These are phyloP conservation scores for Diaporthe helianthi DNA, from an alignment of 2,329 filamentous ascomycete genomes.

Conservation along the genomic window DNA sequence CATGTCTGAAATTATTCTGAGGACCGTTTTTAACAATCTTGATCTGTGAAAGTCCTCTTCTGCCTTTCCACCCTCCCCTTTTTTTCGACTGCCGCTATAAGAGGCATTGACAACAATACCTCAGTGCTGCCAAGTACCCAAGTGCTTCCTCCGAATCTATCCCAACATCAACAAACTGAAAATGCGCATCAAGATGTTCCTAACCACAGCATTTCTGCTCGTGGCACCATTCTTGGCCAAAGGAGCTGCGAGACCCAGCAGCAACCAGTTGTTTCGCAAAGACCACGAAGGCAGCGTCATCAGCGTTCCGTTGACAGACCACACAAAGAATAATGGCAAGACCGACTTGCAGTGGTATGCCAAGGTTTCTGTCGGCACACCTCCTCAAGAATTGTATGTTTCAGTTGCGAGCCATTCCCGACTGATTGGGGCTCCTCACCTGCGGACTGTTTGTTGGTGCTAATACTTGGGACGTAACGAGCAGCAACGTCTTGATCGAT, in stretches of 20 bases:
- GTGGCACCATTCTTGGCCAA: background rate
- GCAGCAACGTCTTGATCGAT: constrained; percentile 32
- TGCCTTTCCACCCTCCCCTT: background rate
- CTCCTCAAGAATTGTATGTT: constrained; percentile 28
- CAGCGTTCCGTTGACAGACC: constrained; percentile 26
- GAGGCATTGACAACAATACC: no score
- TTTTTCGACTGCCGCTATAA: background rate
- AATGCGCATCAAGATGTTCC: background rate
- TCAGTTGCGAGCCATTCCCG: background rate
- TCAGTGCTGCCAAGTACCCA: background rate
- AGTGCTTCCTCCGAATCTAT: background rate
- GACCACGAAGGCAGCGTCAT: background rate
- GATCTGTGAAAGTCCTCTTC: background rate
- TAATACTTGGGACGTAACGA: no score
- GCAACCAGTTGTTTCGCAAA: background rate
- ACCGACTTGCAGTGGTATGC: constrained; percentile 34
- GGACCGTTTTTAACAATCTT: background rate
- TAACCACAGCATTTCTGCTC: background rate
- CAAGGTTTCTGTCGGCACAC: constrained; percentile 28
- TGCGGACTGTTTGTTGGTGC: no score
- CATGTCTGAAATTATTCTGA: background rate
- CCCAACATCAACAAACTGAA: background rate
- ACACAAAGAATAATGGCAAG: constrained; percentile 23
- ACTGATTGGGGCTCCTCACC: background rate
- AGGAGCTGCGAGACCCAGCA: background rate